A percentile compares a stretch with the other conserved stretches of the same genome.
Evolutionary conservation across 495 filamentous ascomycete genomes (phyloP).

Genomic region (Achaetomiella virescens): DNA sequence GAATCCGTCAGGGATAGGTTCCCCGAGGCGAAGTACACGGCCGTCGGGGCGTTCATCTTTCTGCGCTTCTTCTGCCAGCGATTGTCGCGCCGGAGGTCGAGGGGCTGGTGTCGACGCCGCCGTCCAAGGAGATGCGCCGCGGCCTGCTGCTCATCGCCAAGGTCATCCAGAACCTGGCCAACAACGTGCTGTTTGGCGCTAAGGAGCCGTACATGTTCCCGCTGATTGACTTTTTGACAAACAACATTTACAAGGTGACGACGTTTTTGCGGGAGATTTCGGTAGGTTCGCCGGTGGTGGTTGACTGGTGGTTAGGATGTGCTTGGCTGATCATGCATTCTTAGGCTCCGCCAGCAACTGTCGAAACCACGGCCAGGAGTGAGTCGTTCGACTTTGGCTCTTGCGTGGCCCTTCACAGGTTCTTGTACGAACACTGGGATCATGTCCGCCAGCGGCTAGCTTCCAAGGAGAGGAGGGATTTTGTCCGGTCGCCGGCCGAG

Average conservation of each 20-base stretch:
- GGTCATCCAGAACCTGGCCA: slow-evolving; percentile 61
- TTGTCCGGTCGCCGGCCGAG: slow-evolving; percentile 46
- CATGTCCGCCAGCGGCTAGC: slow-evolving; percentile 56
- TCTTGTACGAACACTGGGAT: slow-evolving; percentile 64
- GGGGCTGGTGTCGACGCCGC: slow-evolving; percentile 49
- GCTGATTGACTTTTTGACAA: slow-evolving; percentile 56
- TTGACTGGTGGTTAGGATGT: background rate
- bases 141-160: slow-evolving; percentile 61
- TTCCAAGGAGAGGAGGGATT: slow-evolving; percentile 47
- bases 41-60: slow-evolving; percentile 64
- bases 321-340: background rate
- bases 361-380: slow-evolving; percentile 27
- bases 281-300: slow-evolving; percentile 26
- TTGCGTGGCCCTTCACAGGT: slow-evolving; percentile 58
- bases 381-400: slow-evolving; percentile 64
- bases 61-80: slow-evolving; percentile 62
- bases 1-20: slow-evolving; percentile 51
- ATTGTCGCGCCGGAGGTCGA: slow-evolving; percentile 63
- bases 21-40: slow-evolving; percentile 63
- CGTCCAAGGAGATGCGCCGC: slow-evolving; percentile 60
- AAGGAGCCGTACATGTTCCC: slow-evolving; percentile 67
- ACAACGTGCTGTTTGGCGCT: slow-evolving; percentile 63
- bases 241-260: slow-evolving; percentile 58
- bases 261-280: slow-evolving; percentile 59
- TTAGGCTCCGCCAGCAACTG: slow-evolving; percentile 34